A percentile compares a stretch with the other conserved stretches of the same genome.
phyloP scores from a whole-genome alignment of 169 alveolate species.

The Babesia ovis region DNA sequence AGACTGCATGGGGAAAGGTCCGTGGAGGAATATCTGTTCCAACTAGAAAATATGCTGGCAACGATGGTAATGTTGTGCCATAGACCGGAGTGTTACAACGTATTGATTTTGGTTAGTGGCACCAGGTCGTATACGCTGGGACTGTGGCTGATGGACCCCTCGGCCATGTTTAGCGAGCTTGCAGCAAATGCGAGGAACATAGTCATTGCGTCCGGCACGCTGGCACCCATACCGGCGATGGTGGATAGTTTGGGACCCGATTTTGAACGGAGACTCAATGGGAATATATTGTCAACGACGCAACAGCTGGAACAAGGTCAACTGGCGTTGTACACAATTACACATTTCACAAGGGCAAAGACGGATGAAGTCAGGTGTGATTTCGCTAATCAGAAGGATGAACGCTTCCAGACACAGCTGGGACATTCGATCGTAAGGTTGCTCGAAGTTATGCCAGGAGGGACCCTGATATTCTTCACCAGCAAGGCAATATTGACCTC shows the following conservation, averaged over 20 bases:
- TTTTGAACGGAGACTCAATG: constrained; percentile 20
- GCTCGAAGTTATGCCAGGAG: constrained; percentile 46
- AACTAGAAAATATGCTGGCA: constrained; percentile 24
- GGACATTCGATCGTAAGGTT: constrained; percentile 36
- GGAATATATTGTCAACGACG: constrained; percentile 33
- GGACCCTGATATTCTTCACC: constrained; percentile 51
- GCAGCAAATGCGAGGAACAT: constrained; percentile 74
- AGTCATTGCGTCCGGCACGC: constrained; percentile 93
- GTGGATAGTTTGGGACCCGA: constrained; percentile 37
- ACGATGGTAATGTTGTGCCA: constrained; percentile 49
- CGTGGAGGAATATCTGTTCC: constrained; percentile 12
- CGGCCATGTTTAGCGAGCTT: constrained; percentile 34
- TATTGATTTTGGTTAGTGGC: constrained; percentile 3
- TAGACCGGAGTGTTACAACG: constrained; percentile 49
- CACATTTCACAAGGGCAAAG: background rate
- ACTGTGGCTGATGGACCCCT: constrained; percentile 47
- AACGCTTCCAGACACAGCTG: constrained; percentile 1
- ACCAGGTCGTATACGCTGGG: constrained; percentile 10
- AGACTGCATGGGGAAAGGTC: background rate
- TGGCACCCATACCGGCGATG: constrained; percentile 81
- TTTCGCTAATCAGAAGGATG: constrained; percentile 14
- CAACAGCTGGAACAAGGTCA: constrained; percentile 35
- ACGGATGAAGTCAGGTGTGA: constrained; percentile 29
- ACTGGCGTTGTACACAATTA: constrained; percentile 28
- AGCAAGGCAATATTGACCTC: constrained; percentile 1